phyloP scores from a whole-genome alignment of 2,329 filamentous ascomycete genomes.

The Cladosporium phlei region DNA sequence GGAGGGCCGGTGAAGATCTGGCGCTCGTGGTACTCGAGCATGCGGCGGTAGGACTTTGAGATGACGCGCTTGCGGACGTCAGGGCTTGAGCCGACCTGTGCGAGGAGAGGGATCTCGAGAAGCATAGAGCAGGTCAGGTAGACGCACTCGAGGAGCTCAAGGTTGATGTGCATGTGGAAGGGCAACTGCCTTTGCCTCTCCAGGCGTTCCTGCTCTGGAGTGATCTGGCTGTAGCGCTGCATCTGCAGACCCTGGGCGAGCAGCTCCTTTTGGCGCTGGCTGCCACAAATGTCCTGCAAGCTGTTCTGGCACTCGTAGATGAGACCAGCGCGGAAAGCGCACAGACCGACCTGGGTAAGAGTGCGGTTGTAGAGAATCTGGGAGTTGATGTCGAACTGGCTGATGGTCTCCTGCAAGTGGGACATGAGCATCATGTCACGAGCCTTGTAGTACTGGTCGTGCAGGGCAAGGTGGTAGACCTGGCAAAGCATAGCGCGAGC shows the following conservation, averaged over 20 bases:
- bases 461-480: constrained; percentile 95
- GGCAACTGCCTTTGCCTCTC: constrained; percentile 96
- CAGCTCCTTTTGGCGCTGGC: constrained; percentile 94
- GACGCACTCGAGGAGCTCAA: constrained; percentile 95
- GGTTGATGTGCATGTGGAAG: constrained; percentile 99
- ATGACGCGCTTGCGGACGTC: constrained; percentile 97
- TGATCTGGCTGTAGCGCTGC: constrained; percentile 92
- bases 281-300: constrained; percentile 95
- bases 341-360: constrained; percentile 94
- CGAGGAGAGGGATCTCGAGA: constrained; percentile 92
- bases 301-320: constrained; percentile 98
- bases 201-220: constrained; percentile 93
- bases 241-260: constrained; percentile 98
- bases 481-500: constrained; percentile 97
- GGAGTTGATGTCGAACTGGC: constrained; percentile 91
- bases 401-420: constrained; percentile 94
- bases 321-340: constrained; percentile 93
- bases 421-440: constrained; percentile 99
- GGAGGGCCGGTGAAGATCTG: constrained; percentile 98
- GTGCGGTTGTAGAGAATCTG: constrained; percentile 99
- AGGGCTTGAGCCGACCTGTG: constrained; percentile 91
- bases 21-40: constrained; percentile 98
- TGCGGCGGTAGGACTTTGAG: constrained; percentile 98
- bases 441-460: constrained; percentile 96
- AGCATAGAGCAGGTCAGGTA: constrained; percentile 99